phyloP scores from a whole-genome alignment of 2,329 filamentous ascomycete species.

The Trichophyton schoenleinii region DNA sequence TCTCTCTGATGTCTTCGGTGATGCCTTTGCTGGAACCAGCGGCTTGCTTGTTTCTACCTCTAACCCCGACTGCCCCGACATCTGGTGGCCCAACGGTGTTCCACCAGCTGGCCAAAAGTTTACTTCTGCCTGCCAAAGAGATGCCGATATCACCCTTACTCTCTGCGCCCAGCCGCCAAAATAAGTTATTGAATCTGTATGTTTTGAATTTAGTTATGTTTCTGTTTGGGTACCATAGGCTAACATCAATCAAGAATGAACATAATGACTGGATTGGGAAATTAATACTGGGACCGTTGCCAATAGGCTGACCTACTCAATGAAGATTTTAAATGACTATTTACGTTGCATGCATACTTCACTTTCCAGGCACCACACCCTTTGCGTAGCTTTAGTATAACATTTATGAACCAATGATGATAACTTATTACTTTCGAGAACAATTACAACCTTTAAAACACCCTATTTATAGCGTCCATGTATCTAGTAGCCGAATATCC shows the following conservation, averaged over 20 bases:
- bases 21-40: conserved; percentile 25
- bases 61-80: conserved; percentile 6
- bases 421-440: background rate
- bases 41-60: conserved; percentile 5
- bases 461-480: background rate
- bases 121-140: conserved; percentile 4
- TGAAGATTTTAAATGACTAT: background rate
- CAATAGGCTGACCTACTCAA: background rate
- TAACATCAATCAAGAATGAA: background rate
- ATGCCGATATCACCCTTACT: conserved; percentile 10
- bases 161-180: conserved; percentile 6
- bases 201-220: background rate
- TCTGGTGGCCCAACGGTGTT: conserved; percentile 9
- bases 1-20: conserved; percentile 32
- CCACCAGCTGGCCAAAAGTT: conserved; percentile 7
- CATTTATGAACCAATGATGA: background rate
- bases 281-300: background rate
- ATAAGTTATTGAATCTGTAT: background rate
- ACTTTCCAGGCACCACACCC: background rate
- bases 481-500: background rate
- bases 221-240: background rate
- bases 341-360: background rate
- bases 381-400: background rate
- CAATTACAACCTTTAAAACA: background rate
- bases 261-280: background rate